phyloP scores from a whole-genome alignment of 2,329 filamentous ascomycete genomes.

The Pseudogymnoascus sp. region DNA sequence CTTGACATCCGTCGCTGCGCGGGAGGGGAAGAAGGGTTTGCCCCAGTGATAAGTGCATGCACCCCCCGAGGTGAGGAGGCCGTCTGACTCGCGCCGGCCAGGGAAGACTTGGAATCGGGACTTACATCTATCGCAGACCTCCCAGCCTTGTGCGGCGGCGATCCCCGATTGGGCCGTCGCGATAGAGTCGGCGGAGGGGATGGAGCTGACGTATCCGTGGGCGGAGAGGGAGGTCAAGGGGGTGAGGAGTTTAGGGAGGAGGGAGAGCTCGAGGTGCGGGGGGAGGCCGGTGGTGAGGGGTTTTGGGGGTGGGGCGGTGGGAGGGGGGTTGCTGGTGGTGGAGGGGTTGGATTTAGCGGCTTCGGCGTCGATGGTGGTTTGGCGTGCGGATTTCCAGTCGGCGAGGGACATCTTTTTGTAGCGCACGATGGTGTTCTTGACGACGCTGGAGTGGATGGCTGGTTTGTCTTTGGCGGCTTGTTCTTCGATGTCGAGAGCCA shows the following conservation, averaged over 20 bases:
- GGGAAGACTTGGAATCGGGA: constrained; percentile 89
- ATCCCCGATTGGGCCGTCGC: constrained; percentile 57
- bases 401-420: constrained; percentile 66
- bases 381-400: constrained; percentile 62
- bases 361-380: constrained; percentile 34
- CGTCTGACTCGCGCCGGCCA: constrained; percentile 69
- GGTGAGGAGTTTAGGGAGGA: constrained; percentile 56
- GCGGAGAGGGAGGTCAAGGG: constrained; percentile 54
- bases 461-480: constrained; percentile 58
- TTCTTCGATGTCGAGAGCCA: constrained; percentile 72
- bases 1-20: constrained; percentile 47
- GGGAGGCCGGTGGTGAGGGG: constrained; percentile 63
- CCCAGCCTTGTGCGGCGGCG: constrained; percentile 64
- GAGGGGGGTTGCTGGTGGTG: constrained; percentile 16
- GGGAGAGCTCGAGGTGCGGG: constrained; percentile 55
- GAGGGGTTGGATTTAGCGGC: constrained; percentile 27
- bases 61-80: constrained; percentile 67
- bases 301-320: constrained; percentile 31
- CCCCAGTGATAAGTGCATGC: constrained; percentile 76
- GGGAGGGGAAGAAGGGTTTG: constrained; percentile 53
- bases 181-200: constrained; percentile 61
- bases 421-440: constrained; percentile 71
- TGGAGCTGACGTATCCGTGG: constrained; percentile 65
- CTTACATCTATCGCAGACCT: constrained; percentile 80
- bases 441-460: constrained; percentile 70